Conservation (phyloP, 441 rosid genomes). For the Bocquillonia castaneifolia region DNA sequence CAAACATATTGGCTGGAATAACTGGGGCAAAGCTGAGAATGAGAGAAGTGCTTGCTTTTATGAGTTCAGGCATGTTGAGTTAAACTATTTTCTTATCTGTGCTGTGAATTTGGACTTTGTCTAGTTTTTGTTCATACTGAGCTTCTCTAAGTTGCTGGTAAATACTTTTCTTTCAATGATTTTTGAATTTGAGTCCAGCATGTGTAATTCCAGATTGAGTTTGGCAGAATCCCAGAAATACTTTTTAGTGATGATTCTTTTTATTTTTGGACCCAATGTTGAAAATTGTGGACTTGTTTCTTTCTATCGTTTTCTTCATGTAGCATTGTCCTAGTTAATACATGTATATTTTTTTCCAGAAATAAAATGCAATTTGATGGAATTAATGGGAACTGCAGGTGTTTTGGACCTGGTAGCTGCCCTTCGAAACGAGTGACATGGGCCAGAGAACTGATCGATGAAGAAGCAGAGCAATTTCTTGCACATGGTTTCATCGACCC, state of each 20-base stretch:
- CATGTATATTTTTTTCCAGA: too few relatives aligned
- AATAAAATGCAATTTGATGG: neutral
- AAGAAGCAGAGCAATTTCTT: constrained; percentile 81
- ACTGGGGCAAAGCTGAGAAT: constrained; percentile 93
- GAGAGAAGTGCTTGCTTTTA: constrained; percentile 98
- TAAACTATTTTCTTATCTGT: neutral
- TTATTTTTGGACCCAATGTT: neutral
- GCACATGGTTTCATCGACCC: constrained; percentile 78
- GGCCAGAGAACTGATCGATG: constrained; percentile 86
- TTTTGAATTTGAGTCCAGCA: neutral
- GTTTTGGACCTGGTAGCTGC: constrained; percentile 87
- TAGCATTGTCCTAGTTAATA: neutral
- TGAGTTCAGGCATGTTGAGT: constrained; percentile 63
- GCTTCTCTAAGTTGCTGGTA: neutral
- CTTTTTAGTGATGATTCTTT: neutral
- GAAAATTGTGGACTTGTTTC: neutral
- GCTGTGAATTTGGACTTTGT: neutral
- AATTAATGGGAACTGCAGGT: constrained; percentile 40
- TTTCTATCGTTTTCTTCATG: neutral
- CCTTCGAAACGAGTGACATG: constrained; percentile 63
- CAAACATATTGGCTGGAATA: constrained; percentile 76
- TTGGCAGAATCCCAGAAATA: neutral
- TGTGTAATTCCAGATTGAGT: neutral
- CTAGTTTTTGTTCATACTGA: neutral
- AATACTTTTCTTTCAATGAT: neutral